phyloP scores from a whole-genome alignment of 2,329 filamentous ascomycete genomes.

The Botrytis medusae region DNA sequence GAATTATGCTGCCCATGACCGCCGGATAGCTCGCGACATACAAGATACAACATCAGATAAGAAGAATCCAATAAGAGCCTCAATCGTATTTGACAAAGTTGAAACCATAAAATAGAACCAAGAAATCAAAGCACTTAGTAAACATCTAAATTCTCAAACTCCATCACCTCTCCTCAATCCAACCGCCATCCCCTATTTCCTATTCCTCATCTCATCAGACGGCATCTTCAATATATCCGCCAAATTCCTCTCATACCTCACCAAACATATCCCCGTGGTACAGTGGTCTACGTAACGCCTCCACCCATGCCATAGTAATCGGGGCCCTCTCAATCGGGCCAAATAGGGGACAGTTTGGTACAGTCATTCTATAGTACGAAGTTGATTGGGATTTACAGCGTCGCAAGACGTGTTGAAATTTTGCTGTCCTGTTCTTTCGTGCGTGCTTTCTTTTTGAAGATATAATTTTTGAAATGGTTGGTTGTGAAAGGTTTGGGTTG shows the following conservation, averaged over 20 bases:
- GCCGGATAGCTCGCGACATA: neutral
- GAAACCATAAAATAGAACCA: neutral
- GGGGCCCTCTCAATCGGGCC: conserved; percentile 1
- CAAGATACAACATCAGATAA: neutral
- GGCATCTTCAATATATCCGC: neutral
- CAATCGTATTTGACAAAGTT: neutral
- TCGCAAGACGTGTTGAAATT: neutral
- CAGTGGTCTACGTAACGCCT: neutral
- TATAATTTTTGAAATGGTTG: neutral
- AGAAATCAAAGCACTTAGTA: neutral
- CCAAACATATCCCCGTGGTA: conserved; percentile 8
- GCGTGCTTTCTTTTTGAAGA: neutral
- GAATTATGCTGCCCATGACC: neutral
- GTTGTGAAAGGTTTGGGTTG: neutral
- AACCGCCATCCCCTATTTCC: neutral
- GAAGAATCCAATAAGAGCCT: neutral
- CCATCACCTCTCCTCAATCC: neutral
- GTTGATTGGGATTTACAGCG: neutral
- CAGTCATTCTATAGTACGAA: conserved; percentile 4
- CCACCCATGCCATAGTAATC: conserved; percentile 5
- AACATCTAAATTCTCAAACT: rapidly evolving
- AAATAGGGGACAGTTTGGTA: neutral
- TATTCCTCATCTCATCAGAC: neutral
- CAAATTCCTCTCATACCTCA: neutral
- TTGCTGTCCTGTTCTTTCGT: neutral